Base-by-base conservation (phyloP, 1,284 basidiomycete genomes). In the Paramarasmius palmivorus region DNA sequence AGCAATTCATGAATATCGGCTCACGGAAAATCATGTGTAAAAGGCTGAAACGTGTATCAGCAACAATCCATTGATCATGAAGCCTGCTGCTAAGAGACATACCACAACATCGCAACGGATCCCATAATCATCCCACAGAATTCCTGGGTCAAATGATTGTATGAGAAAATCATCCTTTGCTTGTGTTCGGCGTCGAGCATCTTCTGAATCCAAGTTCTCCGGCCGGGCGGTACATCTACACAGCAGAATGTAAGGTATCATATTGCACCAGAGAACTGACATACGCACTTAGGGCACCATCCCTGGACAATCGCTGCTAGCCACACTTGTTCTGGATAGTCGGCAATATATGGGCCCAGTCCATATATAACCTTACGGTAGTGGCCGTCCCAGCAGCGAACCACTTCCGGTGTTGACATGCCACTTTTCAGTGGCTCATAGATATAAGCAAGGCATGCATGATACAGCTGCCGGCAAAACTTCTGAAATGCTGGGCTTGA, bases 1-100 rank as follows among this genome's bases (percentile, higher is more conserved):
- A 70, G 35, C 10, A 62, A 49, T 15, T 62, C 55, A 47, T 64
- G 60, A 3, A 69, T 68, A 49, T 70, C 58, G 10, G 59, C 59
- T 29, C 61, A 37, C 63, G 65, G 50, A 37, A 55, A 55, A 4
- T 41, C 15, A 35, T 39, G 35, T 3, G 54, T 55, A 41, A 52
- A 55, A 14, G 50, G 54, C 54, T 55, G 29, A 12, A 15, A 14
- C 22, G 40, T 12, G 19, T 17, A 35, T 10, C 14, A 22, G 20
- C 4, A 26, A 25, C 4, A 5, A 7, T 42, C 47, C 3, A 8
- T 4, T 5, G 12, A 36, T 17, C 23, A 12, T 19, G 1, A 23
- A 40, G 22, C n/a, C n/a, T n/a, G 37, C 12, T 12, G 38, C 4
- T 17, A 20, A 34, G 32, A 15, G 10, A 32, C 44, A 7, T 38